Base-by-base conservation (phyloP, 805 yeast genomes). In the Saccharomycopsis amapae region DNA sequence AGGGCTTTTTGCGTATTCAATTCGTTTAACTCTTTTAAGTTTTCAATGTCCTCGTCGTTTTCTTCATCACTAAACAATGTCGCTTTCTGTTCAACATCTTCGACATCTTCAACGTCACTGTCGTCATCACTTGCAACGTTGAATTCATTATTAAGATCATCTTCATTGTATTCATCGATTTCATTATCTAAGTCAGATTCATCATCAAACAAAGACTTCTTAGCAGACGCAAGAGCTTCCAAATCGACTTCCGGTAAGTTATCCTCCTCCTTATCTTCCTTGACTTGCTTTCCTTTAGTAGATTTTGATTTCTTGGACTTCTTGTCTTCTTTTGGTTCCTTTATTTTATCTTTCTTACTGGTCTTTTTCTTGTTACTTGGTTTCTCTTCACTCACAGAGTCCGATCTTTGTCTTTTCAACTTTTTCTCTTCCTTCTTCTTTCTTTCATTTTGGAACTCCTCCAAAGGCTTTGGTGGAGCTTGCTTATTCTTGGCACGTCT, bases 401-500 rank as follows among this genome's bases (percentile, higher is more conserved):
- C 53, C 10, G 43, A 13, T 23, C 40, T 5, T 26, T 25, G 19
- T 34, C 42, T 40, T 25, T 40, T 40, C 19, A 20, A 40, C 24
- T 41, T 47, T 32, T 44, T 46, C 12, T 47, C 48, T 22, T 45
- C 48, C 26, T 48, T 48, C 17, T 18, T 34, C 19, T 20, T 18
- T 24, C 68, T 71, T 57, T 67, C 76, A 51, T 73, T 72, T 54
- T 78, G 78, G 62, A 89, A 81, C 58, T 90, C 96, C 38, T 90
- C 97, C 52, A 81, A 69, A 4, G 88, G 62, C 30, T 96, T 96
- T 55, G 97, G 97, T 49, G 76, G 85, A 38, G 87, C 93, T 68
- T 90, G 97, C 72, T 86, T 90, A 58, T 86, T 83, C 66, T 83
- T 87, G 49, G 86, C 85, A 71, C 85, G 81, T 76, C 68, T 66